Conservation (phyloP, 768 basidiomycete genomes). For the Chalciporus sphaerocephalus region DNA sequence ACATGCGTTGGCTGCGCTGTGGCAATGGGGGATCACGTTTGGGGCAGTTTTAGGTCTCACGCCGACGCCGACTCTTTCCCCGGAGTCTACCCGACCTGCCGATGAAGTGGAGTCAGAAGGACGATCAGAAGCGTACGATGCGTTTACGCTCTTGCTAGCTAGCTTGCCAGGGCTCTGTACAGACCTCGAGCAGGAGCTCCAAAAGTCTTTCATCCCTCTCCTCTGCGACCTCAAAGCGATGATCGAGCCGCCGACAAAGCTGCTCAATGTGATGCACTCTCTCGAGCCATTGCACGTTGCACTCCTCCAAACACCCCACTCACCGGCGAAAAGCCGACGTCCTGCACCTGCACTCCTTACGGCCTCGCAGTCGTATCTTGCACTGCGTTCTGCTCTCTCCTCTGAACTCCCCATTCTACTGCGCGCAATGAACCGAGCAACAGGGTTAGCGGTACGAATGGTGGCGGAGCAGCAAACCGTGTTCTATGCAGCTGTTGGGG, state of each 20-base stretch:
- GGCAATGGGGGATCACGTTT: constrained; percentile 62
- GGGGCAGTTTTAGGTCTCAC: constrained; percentile 63
- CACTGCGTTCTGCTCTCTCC: constrained; percentile 66
- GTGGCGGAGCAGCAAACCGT: constrained; percentile 54
- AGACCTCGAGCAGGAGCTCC: constrained; percentile 51
- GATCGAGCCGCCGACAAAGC: constrained; percentile 57
- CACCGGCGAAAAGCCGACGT: constrained; percentile 49
- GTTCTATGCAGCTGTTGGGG: constrained; percentile 58
- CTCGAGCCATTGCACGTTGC: constrained; percentile 70
- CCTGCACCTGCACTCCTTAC: constrained; percentile 65
- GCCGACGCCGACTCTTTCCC: constrained; percentile 28
- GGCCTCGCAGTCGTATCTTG: constrained; percentile 73
- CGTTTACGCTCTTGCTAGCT: constrained; percentile 59
- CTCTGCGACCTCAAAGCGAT: constrained; percentile 56
- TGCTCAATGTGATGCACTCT: constrained; percentile 67
- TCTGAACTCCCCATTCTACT: constrained; percentile 69
- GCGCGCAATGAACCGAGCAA: constrained; percentile 53
- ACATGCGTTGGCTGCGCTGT: constrained; percentile 45
- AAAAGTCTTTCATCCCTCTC: constrained; percentile 51
- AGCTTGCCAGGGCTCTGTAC: constrained; percentile 49
- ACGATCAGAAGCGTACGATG: constrained; percentile 62
- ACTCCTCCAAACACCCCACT: constrained; percentile 61
- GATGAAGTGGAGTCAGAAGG: constrained; percentile 22
- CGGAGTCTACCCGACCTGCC: constrained; percentile 5
- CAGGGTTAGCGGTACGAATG: constrained; percentile 46